Evolutionary conservation across 1,284 basidiomycete genomes (phyloP), one percentile per base, ranked within the genome.

Genomic region (Cryptococcus hybrid): DNA sequence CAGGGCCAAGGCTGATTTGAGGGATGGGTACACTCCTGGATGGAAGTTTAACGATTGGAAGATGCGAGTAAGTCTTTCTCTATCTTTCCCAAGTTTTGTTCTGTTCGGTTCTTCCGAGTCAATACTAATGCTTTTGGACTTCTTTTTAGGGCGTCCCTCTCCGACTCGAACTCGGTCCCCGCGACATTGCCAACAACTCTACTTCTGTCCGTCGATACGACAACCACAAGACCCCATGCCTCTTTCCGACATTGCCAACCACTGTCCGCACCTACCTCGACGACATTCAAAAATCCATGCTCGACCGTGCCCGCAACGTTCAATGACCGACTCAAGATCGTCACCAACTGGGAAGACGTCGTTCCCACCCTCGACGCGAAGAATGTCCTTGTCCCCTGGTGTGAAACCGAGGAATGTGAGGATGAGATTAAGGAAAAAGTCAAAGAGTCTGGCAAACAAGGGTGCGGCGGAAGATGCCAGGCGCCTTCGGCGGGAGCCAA

Each of bases 21-120:
- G 95, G 55, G 95, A 98, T 15, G 92, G 90, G 34, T 96, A 99
- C 80, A 98, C 92, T 50, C 95, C 95, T 12, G 95, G 95, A 47
- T 99, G 88, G 83, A 99, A 99, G 81, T 99, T 97, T 82, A 97
- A 97, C 77, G 92, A 98, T 75, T 98, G 95, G 93, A 96, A 99
- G 82, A 88, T 96, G 80, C 92, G 93, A 84, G 90, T 88, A 61
- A 62, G 51, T 61, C 13, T 54, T 30, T 49, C 24, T 49, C 30
- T 46, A 5, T 30, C 30, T 30, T 30, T 30, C 30, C 30, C 4
- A 30, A 30, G 30, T 30, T 34, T 47, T 47, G 18, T 47, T 47
- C 35, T 8, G 46, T 34, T 47, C 18, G 18, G 12, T 24, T n/a
- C 7, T 3, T 6, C 11, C 35, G 13, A 42, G 11, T 15, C 42